Base-by-base conservation (phyloP, 2,329 filamentous ascomycete species). In the Cordyceps farinosa region DNA sequence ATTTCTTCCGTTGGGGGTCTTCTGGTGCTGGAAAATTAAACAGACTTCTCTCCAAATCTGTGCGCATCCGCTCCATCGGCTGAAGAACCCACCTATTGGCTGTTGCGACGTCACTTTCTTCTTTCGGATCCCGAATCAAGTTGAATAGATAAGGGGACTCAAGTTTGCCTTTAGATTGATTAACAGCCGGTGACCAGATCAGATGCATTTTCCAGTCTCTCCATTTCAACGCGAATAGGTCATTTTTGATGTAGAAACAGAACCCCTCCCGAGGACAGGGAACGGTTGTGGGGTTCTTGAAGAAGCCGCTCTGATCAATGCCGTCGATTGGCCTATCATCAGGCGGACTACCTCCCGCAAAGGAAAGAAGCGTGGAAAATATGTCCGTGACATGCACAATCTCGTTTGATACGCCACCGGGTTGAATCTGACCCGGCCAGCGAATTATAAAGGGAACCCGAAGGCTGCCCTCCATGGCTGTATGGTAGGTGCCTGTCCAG, bases 401-500 rank as follows among this genome's bases (percentile, higher is more conserved):
- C 3, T 70, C 68, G 48, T 76, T 75, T 5, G 71, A 71, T 0
- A 66, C 72, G 0, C 66, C 63, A 0, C 66, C 67, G 11, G 64
- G 50, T 0, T 74, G 74, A 0, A 75, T 72, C 0, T 67, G 58
- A 1, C 71, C 70, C 0, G 73, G 73, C 74, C 74, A 76, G 3
- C 71, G 64, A 2, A 76, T 66, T n/a, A 76, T 76, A 57, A 71
- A 75, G 0, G 74, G 73, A 0, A 76, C 74, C 3, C 74, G 69
- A 1, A 76, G 52, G 2, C 73, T 74, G 0, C 74, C 72, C 38
- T 76, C 74, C 74, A 76, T 75, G 1, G 74, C 73, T 0, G 73
- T 76, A 30, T 76, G 73, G 22, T 75, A 76, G 0, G 74, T 76
- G 1, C 74, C 74, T 0, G 69, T 68, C 74, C 73, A 76, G 0